Evolutionary conservation across 2,329 filamentous ascomycete species (phyloP).

Genomic region (Didymella pinodella): DNA sequence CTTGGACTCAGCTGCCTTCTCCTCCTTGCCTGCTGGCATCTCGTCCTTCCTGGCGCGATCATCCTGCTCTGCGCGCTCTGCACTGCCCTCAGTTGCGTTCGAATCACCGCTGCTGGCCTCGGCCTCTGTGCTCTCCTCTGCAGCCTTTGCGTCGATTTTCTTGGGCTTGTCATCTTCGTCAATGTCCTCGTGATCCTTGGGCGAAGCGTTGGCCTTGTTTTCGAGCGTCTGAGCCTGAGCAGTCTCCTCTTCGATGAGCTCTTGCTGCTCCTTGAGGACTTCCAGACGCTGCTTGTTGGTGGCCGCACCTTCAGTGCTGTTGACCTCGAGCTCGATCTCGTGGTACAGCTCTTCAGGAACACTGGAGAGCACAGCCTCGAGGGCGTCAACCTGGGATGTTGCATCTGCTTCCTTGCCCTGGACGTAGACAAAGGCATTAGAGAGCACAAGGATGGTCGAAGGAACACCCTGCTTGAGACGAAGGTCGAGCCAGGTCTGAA

Average conservation of each 20-base stretch:
- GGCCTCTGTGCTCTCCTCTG: constrained; percentile 36
- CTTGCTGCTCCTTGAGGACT: constrained; percentile 97
- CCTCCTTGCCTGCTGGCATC: constrained; percentile 31
- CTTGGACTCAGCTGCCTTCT: constrained; percentile 18
- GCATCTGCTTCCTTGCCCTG: constrained; percentile 85
- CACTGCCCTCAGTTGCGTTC: constrained; percentile 33
- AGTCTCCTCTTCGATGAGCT: constrained; percentile 96
- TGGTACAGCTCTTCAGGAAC: constrained; percentile 99
- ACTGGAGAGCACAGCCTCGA: constrained; percentile 89
- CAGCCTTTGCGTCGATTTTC: constrained; percentile 31
- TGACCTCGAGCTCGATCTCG: constrained; percentile 98
- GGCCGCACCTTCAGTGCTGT: constrained; percentile 93
- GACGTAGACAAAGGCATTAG: constrained; percentile 97
- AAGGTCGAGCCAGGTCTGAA: constrained; percentile 93
- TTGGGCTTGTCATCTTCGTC: constrained; percentile 86
- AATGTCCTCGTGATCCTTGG: constrained; percentile 88
- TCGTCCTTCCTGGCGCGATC: constrained; percentile 36
- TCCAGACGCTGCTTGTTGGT: constrained; percentile 99
- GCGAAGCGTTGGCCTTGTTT: constrained; percentile 76
- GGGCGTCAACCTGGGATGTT: constrained; percentile 87
- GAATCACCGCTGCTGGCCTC: constrained; percentile 46
- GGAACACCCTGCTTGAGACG: constrained; percentile 94
- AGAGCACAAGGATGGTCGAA: constrained; percentile 91
- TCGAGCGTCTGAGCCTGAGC: constrained; percentile 82
- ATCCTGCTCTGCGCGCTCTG: constrained; percentile 47